Percentiles rank a stretch among this genome's conserved stretches.
Evolutionary conservation across 2,329 filamentous ascomycete genomes (phyloP).

Genomic region (Lachnellula hyalina): DNA sequence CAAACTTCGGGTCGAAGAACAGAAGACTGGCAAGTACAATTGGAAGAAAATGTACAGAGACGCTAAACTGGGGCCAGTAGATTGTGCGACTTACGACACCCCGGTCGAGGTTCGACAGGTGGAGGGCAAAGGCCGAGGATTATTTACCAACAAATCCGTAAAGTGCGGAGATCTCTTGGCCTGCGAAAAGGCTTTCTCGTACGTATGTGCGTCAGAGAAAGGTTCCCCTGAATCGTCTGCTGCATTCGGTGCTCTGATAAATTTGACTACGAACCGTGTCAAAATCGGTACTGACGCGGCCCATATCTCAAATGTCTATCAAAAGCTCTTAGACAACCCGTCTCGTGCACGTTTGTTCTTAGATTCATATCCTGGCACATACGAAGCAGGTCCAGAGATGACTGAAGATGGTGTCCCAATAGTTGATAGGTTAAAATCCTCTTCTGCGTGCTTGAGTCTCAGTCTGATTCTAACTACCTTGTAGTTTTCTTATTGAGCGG

Average conservation of each 20-base stretch:
- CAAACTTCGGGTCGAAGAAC: conserved; percentile 34
- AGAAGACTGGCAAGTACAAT: conserved; percentile 36
- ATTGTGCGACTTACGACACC: conserved; percentile 42
- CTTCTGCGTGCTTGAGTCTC: background rate
- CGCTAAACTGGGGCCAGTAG: conserved; percentile 34
- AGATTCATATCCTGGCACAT: conserved; percentile 38
- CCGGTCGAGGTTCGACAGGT: conserved; percentile 39
- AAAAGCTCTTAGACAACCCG: conserved; percentile 42
- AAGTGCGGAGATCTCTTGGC: conserved; percentile 46
- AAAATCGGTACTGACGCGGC: conserved; percentile 36
- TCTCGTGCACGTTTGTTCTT: conserved; percentile 31
- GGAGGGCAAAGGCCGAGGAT: conserved; percentile 39
- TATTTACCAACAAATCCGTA: conserved; percentile 46
- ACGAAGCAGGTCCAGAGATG: conserved; percentile 27
- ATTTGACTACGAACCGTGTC: conserved; percentile 30
- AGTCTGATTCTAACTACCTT: background rate
- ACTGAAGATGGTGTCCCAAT: conserved; percentile 36
- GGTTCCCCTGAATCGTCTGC: conserved; percentile 6
- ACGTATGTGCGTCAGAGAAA: conserved; percentile 30
- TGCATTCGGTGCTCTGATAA: conserved; percentile 33
- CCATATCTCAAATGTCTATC: conserved; percentile 37
- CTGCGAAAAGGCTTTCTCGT: conserved; percentile 51
- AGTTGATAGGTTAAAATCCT: conserved; percentile 40
- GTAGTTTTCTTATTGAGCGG: conserved; percentile 41
- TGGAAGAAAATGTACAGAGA: conserved; percentile 36